Percentiles rank a stretch among this genome's conserved stretches.
Conservation (phyloP, 768 basidiomycete species). For the Termitomyces sp. region DNA sequence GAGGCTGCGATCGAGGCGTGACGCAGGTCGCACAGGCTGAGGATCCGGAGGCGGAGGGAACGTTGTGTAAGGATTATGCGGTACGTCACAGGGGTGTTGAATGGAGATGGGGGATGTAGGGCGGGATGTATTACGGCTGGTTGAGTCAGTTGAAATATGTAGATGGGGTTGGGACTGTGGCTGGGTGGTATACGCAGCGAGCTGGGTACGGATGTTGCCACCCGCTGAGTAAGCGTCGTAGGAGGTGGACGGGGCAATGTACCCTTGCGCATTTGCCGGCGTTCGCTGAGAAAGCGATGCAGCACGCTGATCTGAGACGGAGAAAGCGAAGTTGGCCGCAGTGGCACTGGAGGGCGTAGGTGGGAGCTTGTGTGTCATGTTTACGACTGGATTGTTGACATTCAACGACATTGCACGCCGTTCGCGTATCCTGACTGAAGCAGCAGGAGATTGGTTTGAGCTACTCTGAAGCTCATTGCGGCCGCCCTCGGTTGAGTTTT, state of each 20-base stretch:
- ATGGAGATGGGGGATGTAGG: slow-evolving; percentile 11
- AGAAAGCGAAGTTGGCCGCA: slow-evolving; percentile 26
- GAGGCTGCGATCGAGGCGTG: slow-evolving; percentile 16
- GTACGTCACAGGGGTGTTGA: not conserved
- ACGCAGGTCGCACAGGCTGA: slow-evolving; percentile 4
- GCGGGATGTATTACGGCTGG: slow-evolving; percentile 13
- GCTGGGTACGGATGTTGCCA: slow-evolving; percentile 39
- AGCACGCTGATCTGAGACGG: slow-evolving; percentile 25
- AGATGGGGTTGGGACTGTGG: slow-evolving; percentile 1
- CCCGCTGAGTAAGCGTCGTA: slow-evolving; percentile 27
- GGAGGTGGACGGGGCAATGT: slow-evolving; percentile 32
- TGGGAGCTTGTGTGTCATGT: slow-evolving; percentile 18
- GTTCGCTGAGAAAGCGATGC: slow-evolving; percentile 36
- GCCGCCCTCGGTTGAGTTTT: slow-evolving; percentile 3
- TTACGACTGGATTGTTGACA: slow-evolving; percentile 27
- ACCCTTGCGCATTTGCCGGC: slow-evolving; percentile 28
- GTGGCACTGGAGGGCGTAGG: slow-evolving; percentile 24
- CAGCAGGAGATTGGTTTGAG: slow-evolving; percentile 31
- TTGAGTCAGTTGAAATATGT: slow-evolving; percentile 31
- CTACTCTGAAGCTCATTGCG: not conserved
- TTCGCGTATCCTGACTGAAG: slow-evolving; percentile 43
- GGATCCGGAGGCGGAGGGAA: slow-evolving; percentile 9
- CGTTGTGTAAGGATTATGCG: slow-evolving; percentile 12
- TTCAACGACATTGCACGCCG: slow-evolving; percentile 65
- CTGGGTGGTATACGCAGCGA: slow-evolving; percentile 27